Evolutionary conservation across 2,329 filamentous ascomycete species (phyloP).

Genomic region (Ceratocystiopsis sp.): DNA sequence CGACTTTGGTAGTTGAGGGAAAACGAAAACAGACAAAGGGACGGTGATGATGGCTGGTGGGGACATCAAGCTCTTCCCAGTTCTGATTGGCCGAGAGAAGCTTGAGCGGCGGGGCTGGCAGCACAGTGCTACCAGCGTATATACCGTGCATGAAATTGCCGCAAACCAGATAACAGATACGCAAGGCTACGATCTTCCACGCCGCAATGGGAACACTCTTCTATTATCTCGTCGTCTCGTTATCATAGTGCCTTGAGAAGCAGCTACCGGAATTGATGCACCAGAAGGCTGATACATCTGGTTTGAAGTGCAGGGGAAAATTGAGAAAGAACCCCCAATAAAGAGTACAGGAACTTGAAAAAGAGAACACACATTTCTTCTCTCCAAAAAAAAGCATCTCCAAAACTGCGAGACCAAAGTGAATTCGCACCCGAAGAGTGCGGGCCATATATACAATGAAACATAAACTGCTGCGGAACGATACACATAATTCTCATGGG

Average conservation of each 20-base stretch:
- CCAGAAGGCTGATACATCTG: background rate
- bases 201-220: background rate
- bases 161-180: conserved; percentile 1
- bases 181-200: background rate
- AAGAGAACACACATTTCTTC: no score
- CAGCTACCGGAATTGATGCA: background rate
- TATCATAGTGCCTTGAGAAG: conserved; percentile 4
- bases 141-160: conserved; percentile 6
- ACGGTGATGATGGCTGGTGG: conserved; percentile 3
- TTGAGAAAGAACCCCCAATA: background rate
- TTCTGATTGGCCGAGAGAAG: no score
- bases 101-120: no score
- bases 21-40: background rate
- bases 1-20: background rate
- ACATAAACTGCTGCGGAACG: no score
- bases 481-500: no score
- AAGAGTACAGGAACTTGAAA: no score
- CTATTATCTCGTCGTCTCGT: conserved; percentile 4
- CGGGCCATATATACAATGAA: no score
- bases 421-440: no score
- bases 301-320: background rate
- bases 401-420: no score
- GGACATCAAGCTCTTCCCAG: background rate
- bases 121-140: conserved; percentile 4
- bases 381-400: no score